These are phyloP conservation scores for Juglanconis sp. DNA, from an alignment of 2,329 filamentous ascomycete species.

Conservation along the genomic window DNA sequence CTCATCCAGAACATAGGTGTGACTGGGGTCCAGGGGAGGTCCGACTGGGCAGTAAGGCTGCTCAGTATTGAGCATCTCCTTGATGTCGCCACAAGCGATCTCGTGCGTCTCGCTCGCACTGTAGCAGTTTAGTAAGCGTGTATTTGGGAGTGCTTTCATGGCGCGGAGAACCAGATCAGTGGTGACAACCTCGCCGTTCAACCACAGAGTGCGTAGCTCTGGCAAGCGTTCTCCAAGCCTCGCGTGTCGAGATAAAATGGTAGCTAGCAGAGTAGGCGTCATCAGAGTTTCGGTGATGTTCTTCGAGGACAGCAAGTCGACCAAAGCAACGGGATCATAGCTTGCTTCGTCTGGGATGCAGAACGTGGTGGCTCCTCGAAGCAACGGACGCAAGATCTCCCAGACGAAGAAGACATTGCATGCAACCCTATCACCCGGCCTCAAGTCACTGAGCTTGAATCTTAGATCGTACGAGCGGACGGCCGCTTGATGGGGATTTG, in stretches of 20 bases:
- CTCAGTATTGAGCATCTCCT: slow-evolving; percentile 60
- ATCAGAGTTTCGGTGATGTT: slow-evolving; percentile 77
- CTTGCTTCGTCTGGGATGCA: slow-evolving; percentile 72
- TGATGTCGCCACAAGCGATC: slow-evolving; percentile 73
- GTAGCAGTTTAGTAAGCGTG: slow-evolving; percentile 74
- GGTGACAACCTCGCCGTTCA: slow-evolving; percentile 77
- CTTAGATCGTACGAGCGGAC: slow-evolving; percentile 72
- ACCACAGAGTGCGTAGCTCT: slow-evolving; percentile 67
- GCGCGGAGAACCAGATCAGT: slow-evolving; percentile 71
- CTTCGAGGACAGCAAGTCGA: slow-evolving; percentile 64
- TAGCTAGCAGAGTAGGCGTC: slow-evolving; percentile 76
- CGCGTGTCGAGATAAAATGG: slow-evolving; percentile 67
- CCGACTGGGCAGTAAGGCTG: slow-evolving; percentile 71
- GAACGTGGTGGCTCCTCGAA: slow-evolving; percentile 73
- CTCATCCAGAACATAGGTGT: slow-evolving; percentile 72
- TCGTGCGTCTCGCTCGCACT: slow-evolving; percentile 81
- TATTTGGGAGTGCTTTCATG: slow-evolving; percentile 63
- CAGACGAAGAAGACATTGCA: slow-evolving; percentile 87
- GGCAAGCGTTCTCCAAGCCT: slow-evolving; percentile 62
- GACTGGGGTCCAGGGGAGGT: slow-evolving; percentile 62
- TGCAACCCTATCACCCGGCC: slow-evolving; percentile 73
- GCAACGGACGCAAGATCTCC: slow-evolving; percentile 75
- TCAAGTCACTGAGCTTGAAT: slow-evolving; percentile 66
- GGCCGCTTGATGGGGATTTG: slow-evolving; percentile 71
- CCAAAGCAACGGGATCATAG: slow-evolving; percentile 72